A percentile compares a stretch with the other conserved stretches of the same genome.
Conservation (phyloP, 164 flowering plant genomes). For the Piper betle region DNA sequence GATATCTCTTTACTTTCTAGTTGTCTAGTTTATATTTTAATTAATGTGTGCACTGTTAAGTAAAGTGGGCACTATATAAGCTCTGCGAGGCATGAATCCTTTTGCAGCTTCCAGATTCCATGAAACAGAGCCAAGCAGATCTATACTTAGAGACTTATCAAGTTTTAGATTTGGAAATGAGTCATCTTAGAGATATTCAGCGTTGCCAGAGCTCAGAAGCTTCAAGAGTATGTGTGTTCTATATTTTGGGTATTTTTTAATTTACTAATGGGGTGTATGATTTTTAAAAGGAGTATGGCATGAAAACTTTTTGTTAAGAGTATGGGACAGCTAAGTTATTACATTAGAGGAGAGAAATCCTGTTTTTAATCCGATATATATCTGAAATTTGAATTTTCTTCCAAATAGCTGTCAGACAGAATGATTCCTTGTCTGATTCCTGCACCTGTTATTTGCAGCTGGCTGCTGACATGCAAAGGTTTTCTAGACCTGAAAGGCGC, state of each 20-base stretch:
- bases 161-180: constrained; percentile 98
- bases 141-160: constrained; percentile 90
- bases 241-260: too few relatives aligned
- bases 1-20: neutral
- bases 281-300: too few relatives aligned
- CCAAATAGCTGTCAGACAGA: too few relatives aligned
- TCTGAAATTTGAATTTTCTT: too few relatives aligned
- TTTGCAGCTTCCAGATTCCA: constrained; percentile 94
- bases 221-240: constrained; percentile 45
- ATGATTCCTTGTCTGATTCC: neutral
- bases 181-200: constrained; percentile 96
- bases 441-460: constrained; percentile 36
- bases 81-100: neutral
- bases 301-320: too few relatives aligned
- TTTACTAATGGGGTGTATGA: too few relatives aligned
- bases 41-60: neutral
- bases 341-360: neutral
- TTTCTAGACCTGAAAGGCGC: constrained; percentile 95
- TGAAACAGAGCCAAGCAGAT: constrained; percentile 98
- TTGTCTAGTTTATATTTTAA: too few relatives aligned
- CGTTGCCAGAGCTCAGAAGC: constrained; percentile 94
- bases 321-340: too few relatives aligned
- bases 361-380: too few relatives aligned
- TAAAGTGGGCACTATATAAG: neutral
- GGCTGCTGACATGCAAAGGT: constrained; percentile 98